Percentiles rank a stretch among this genome's conserved stretches.
phyloP scores from a whole-genome alignment of 768 basidiomycete species.

The Panaeolus papilionaceus region DNA sequence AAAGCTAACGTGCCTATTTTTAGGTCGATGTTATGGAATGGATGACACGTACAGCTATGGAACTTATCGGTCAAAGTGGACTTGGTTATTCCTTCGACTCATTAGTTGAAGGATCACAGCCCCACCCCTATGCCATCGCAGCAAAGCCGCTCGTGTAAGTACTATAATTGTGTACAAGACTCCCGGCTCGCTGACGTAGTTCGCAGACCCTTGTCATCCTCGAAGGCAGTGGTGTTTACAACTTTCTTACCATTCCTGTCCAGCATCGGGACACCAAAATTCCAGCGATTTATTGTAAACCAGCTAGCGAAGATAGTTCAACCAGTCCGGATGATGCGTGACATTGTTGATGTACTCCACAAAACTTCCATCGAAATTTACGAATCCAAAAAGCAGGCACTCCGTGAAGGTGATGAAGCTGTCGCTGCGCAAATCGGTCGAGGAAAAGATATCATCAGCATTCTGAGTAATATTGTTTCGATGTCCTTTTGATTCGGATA shows the following conservation, averaged over 20 bases:
- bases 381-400: slow-evolving; percentile 40
- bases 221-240: slow-evolving; percentile 10
- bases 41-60: slow-evolving; percentile 51
- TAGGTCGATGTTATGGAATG: slow-evolving; percentile 45
- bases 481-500: neutral
- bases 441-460: slow-evolving; percentile 54
- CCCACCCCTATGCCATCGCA: slow-evolving; percentile 38
- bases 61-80: slow-evolving; percentile 57
- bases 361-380: slow-evolving; percentile 42
- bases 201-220: slow-evolving; percentile 23
- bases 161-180: neutral
- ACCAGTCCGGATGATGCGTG: slow-evolving; percentile 34
- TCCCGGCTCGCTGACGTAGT: neutral
- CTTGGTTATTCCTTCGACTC: slow-evolving; percentile 52
- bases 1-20: neutral
- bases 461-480: slow-evolving; percentile 42
- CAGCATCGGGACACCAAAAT: slow-evolving; percentile 33
- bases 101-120: slow-evolving; percentile 36
- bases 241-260: slow-evolving; percentile 24
- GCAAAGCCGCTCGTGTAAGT: slow-evolving; percentile 39
- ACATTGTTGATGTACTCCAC: slow-evolving; percentile 43
- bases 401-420: slow-evolving; percentile 40
- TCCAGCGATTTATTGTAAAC: slow-evolving; percentile 42
- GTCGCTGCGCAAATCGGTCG: slow-evolving; percentile 39
- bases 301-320: slow-evolving; percentile 34